A percentile compares a stretch with the other conserved stretches of the same genome.
Conservation (phyloP, 2,329 filamentous ascomycete genomes). For the Fusarium sp. region DNA sequence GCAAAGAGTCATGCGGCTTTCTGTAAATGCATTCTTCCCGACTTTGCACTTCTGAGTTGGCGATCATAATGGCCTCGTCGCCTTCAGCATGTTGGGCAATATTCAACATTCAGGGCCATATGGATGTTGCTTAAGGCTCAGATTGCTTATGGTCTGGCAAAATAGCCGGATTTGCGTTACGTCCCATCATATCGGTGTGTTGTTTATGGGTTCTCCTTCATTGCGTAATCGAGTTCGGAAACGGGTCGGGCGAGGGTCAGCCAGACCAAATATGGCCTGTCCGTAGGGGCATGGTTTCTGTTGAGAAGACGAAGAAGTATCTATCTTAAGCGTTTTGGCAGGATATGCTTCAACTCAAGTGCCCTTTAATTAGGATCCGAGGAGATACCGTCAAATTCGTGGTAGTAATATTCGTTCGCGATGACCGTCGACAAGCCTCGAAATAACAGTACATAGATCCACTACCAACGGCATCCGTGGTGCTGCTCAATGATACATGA, state of each 20-base stretch:
- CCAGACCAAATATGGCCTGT: neutral
- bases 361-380: neutral
- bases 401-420: conserved; percentile 1
- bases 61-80: neutral
- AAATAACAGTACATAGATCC: neutral
- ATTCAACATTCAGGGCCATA: too few species aligned
- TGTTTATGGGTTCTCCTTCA: neutral
- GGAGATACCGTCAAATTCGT: neutral
- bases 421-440: neutral
- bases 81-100: too few species aligned
- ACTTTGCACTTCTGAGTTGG: neutral
- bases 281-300: conserved; percentile 6
- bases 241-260: neutral
- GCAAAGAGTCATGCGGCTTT: neutral
- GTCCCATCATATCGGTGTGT: neutral
- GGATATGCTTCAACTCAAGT: neutral
- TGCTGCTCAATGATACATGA: conserved; percentile 8
- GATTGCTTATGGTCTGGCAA: too few species aligned
- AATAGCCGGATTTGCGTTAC: neutral
- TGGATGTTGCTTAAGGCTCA: too few species aligned
- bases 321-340: too few species aligned
- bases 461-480: neutral
- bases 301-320: neutral
- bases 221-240: neutral
- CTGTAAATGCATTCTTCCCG: neutral